Evolutionary conservation across 2,329 filamentous ascomycete species (phyloP), one percentile per base, ranked within the genome.

Genomic region (Fusarium sp.): DNA sequence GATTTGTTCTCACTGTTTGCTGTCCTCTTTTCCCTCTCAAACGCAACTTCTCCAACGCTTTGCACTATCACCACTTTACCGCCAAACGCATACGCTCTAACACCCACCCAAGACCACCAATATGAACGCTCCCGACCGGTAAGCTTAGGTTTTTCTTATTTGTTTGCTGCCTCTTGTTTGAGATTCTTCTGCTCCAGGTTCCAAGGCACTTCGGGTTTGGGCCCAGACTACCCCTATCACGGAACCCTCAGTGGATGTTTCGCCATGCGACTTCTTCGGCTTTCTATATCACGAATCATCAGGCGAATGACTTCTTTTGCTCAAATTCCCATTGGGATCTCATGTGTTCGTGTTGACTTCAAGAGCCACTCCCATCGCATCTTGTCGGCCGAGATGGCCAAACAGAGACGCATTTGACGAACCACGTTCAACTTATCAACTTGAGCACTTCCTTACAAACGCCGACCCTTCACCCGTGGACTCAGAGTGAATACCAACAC

Each of bases 111-210:
- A 58, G 56, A 23, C 61, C 42, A 16, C 40, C 8, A 83, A 72
- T 27, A 87, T 87, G 85, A 87, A 87, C 79, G 85, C 85, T 11
- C 85, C 85, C 16, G 85, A 87, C 75, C 81, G 85, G 85, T 87
- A 70, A 77, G 84, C 79, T 38, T 6, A 13, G 56, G 14, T 14
- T 53, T 50, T 53, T 58, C 34, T 46, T 20, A 51, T 31, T 36
- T 55, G 9, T 34, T 16, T 18, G 51, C 42, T 59, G 29, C 16
- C 29, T 34, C 46, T 23, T 25, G 1, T 13, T 40, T 33, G 6
- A 31, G 11, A 8, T 56, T 1, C 20, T 25, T 59, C 40, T 29
- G 23, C n/a, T 42, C 8, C 50, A 36, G n/a, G 11, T 6, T n/a
- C 8, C 18, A 18, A 10, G 4, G 50, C 16, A 23, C 10, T 33